phyloP scores from a whole-genome alignment of 73 alveolate species.

The Paramecium sexaurelia region DNA sequence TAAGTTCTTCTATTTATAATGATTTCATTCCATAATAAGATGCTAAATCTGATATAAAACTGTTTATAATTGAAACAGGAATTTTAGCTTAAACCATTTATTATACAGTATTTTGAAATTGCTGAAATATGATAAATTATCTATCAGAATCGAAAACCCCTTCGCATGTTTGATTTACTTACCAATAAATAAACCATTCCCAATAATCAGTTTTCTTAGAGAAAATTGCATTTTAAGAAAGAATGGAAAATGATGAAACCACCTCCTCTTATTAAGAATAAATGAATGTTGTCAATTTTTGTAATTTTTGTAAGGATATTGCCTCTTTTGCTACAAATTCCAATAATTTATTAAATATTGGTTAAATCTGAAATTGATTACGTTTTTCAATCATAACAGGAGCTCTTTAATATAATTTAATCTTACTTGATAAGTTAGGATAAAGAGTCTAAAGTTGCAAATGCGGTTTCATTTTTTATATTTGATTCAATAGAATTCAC shows the following conservation, averaged over 20 bases:
- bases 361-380: not conserved
- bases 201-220: slow-evolving; percentile 47
- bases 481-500: not conserved
- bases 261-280: not conserved
- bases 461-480: not conserved
- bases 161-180: not conserved
- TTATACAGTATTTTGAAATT: not conserved
- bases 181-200: slow-evolving; percentile 36
- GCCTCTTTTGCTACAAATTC: not conserved
- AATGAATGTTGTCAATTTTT: not conserved
- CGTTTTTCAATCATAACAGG: not conserved
- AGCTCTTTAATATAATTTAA: not conserved
- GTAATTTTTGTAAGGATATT: not conserved
- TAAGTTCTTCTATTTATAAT: not conserved
- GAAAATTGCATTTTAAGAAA: not conserved
- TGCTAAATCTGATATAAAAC: slow-evolving; percentile 4
- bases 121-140: not conserved
- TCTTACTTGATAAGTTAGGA: not conserved
- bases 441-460: not conserved
- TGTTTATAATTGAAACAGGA: not conserved
- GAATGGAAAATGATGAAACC: not conserved
- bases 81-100: slow-evolving; percentile 29
- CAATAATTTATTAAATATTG: slow-evolving; percentile 15
- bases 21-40: not conserved
- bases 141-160: not conserved